These are phyloP conservation scores for Taxawa tesnikishii DNA, from an alignment of 2,329 filamentous ascomycete species.

Conservation along the genomic window DNA sequence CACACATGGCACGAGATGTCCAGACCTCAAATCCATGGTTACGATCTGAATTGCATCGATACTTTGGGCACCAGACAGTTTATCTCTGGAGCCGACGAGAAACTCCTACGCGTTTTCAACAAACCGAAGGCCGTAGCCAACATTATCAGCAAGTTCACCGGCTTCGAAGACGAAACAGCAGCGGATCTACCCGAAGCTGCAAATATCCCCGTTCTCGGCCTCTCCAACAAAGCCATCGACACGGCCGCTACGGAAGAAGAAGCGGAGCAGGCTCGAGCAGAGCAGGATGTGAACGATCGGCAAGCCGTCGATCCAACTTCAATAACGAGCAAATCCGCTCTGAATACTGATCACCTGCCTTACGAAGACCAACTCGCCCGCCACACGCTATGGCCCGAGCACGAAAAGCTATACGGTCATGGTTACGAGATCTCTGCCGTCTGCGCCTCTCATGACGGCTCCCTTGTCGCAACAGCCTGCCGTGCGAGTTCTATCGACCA, in stretches of 20 bases:
- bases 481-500: constrained; percentile 87
- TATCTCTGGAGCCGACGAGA: constrained; percentile 92
- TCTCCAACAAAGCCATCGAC: constrained; percentile 84
- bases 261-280: constrained; percentile 28
- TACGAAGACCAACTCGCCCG: constrained; percentile 81
- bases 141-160: constrained; percentile 39
- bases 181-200: constrained; percentile 64
- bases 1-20: constrained; percentile 90
- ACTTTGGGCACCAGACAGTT: constrained; percentile 63
- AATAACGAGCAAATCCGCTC: constrained; percentile 45
- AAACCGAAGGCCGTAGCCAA: constrained; percentile 73
- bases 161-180: constrained; percentile 2
- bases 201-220: constrained; percentile 84
- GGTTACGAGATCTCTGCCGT: constrained; percentile 92
- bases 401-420: constrained; percentile 94
- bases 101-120: constrained; percentile 90
- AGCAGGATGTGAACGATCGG: constrained; percentile 35
- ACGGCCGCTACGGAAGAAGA: constrained; percentile 30
- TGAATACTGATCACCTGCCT: constrained; percentile 62
- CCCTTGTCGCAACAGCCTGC: constrained; percentile 78
- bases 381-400: constrained; percentile 89
- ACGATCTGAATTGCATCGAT: constrained; percentile 91
- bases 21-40: constrained; percentile 92
- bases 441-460: constrained; percentile 62
- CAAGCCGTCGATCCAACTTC: constrained; percentile 45